Conservation (phyloP, 768 basidiomycete species). For the Agrocybe chaxingu region DNA sequence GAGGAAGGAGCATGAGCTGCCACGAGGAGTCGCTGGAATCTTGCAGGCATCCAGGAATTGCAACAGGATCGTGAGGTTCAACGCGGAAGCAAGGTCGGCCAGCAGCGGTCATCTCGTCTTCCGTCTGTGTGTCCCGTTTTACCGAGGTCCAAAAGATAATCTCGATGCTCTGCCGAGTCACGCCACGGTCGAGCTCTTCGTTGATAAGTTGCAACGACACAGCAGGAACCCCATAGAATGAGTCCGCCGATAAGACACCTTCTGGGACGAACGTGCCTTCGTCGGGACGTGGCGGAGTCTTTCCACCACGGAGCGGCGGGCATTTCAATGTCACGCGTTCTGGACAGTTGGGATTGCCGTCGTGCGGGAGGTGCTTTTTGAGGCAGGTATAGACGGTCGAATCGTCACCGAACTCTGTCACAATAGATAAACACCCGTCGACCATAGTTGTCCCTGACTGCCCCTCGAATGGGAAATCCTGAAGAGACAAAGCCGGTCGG, state of each 20-base stretch:
- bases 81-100: neutral
- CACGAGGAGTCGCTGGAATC: constrained; percentile 13
- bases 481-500: neutral
- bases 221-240: constrained; percentile 16
- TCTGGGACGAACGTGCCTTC: constrained; percentile 1
- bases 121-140: too few species aligned
- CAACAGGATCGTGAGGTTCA: constrained; percentile 1
- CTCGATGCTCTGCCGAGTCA: constrained; percentile 3
- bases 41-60: constrained; percentile 10
- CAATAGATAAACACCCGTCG: constrained; percentile 16
- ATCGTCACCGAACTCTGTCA: constrained; percentile 11
- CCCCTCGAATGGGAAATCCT: constrained; percentile 9
- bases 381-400: constrained; percentile 16
- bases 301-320: neutral
- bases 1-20: constrained; percentile 17
- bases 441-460: constrained; percentile 21
- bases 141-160: constrained; percentile 14
- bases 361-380: constrained; percentile 14
- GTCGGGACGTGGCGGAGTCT: too few species aligned
- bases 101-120: neutral
- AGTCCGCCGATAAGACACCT: constrained; percentile 18
- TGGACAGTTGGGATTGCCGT: constrained; percentile 16
- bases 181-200: neutral
- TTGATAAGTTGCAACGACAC: constrained; percentile 15
- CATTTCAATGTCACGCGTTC: constrained; percentile 2